These are phyloP conservation scores for Cyclocybe aegerita DNA, from an alignment of 768 basidiomycete genomes.

Conservation along the genomic window DNA sequence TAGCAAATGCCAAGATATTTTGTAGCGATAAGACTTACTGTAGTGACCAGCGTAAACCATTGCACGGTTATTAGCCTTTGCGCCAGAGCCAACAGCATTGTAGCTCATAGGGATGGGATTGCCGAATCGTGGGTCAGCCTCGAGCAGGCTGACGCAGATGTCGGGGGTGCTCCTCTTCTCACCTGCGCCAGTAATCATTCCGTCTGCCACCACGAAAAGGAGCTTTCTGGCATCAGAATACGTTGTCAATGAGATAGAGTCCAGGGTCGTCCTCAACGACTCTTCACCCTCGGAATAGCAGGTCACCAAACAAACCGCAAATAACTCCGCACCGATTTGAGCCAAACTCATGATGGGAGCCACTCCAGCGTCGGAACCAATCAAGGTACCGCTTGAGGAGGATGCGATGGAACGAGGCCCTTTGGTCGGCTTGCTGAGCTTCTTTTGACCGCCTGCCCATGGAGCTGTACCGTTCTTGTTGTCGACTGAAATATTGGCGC, in stretches of 20 bases:
- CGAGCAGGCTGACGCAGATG: conserved; percentile 88
- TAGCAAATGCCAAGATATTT: conserved; percentile 4
- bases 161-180: conserved; percentile 97
- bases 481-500: conserved; percentile 92
- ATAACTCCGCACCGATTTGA: conserved; percentile 93
- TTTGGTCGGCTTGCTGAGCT: conserved; percentile 46
- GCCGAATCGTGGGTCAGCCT: conserved; percentile 93
- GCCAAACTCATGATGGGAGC: conserved; percentile 78
- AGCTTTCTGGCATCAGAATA: conserved; percentile 94
- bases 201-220: conserved; percentile 93
- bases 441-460: conserved; percentile 73
- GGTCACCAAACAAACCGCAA: conserved; percentile 93
- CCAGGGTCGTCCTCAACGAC: conserved; percentile 86
- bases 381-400: conserved; percentile 56
- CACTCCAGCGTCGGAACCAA: conserved; percentile 41
- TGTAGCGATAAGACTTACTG: conserved; percentile 53
- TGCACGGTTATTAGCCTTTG: conserved; percentile 89
- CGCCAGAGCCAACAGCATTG: conserved; percentile 83
- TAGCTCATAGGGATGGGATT: conserved; percentile 96
- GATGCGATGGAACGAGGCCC: conserved; percentile 50
- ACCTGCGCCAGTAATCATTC: conserved; percentile 97
- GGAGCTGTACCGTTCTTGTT: conserved; percentile 92
- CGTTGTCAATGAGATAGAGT: conserved; percentile 86
- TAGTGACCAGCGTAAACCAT: conserved; percentile 99
- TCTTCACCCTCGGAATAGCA: conserved; percentile 98